Conservation (phyloP, 495 filamentous ascomycete species). For the Hyaloscypha variabilis region DNA sequence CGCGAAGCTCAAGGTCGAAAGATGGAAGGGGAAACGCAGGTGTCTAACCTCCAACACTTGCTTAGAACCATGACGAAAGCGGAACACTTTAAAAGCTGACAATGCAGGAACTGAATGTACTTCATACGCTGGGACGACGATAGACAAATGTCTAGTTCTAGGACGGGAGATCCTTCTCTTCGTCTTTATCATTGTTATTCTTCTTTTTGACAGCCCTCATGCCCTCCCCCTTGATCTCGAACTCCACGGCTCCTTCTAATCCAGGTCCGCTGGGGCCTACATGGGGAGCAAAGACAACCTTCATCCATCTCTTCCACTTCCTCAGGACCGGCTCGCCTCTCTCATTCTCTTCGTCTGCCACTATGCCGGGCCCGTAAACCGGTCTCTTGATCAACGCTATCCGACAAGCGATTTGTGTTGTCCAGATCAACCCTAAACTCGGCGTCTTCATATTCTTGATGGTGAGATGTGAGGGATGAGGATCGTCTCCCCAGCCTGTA, state of each 20-base stretch:
- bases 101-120: too few relatives aligned
- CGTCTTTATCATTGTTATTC: slow-evolving; percentile 27
- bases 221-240: slow-evolving; percentile 59
- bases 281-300: slow-evolving; percentile 80
- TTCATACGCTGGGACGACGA: too few relatives aligned
- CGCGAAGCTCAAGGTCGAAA: too few relatives aligned
- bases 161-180: not conserved
- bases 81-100: too few relatives aligned
- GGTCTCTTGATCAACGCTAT: slow-evolving; percentile 74
- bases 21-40: too few relatives aligned
- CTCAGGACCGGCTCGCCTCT: slow-evolving; percentile 36
- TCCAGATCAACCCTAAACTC: slow-evolving; percentile 84
- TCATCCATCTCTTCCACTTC: slow-evolving; percentile 67
- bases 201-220: slow-evolving; percentile 41
- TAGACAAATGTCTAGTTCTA: too few relatives aligned
- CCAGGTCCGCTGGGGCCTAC: slow-evolving; percentile 47
- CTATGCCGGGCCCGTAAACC: slow-evolving; percentile 39
- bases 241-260: slow-evolving; percentile 49
- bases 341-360: slow-evolving; percentile 32
- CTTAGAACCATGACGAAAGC: too few relatives aligned
- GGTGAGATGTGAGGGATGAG: slow-evolving; percentile 27
- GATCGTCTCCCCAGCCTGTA: slow-evolving; percentile 85
- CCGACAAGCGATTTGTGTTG: slow-evolving; percentile 80
- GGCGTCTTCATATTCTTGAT: slow-evolving; percentile 71
- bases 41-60: too few relatives aligned